A percentile compares a stretch with the other conserved stretches of the same genome.
Conservation (phyloP, 352 stramenopile genomes). For the Globisporangium cylindrosporum region DNA sequence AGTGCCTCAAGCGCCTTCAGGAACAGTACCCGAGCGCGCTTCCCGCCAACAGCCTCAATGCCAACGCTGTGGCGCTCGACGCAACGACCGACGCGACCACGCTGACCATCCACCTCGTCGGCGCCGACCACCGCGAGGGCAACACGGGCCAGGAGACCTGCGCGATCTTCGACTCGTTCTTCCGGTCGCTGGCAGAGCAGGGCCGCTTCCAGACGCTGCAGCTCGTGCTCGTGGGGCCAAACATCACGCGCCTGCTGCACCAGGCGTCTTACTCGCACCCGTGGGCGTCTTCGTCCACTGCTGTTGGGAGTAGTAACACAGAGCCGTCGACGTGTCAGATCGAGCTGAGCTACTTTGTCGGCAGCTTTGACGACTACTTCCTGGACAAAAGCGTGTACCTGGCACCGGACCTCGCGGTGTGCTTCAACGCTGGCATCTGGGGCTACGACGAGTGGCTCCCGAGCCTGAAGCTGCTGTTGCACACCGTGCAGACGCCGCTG, state of each 20-base stretch:
- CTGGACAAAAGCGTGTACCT: slow-evolving; percentile 39
- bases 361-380: slow-evolving; percentile 62
- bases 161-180: slow-evolving; percentile 52
- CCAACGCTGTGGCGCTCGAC: not conserved
- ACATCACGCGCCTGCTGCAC: slow-evolving; percentile 62
- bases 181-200: slow-evolving; percentile 33
- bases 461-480: slow-evolving; percentile 61
- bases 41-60: not conserved
- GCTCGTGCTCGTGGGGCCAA: slow-evolving; percentile 73
- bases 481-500: slow-evolving; percentile 49
- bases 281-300: not conserved
- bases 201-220: slow-evolving; percentile 33
- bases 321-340: slow-evolving; percentile 29
- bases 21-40: slow-evolving; percentile 6
- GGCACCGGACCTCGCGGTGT: slow-evolving; percentile 60
- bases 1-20: slow-evolving; percentile 31
- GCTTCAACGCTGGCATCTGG: slow-evolving; percentile 87
- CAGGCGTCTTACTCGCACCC: slow-evolving; percentile 23
- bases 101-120: slow-evolving; percentile 66
- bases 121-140: slow-evolving; percentile 76
- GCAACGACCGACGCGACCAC: not conserved
- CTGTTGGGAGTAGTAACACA: not conserved
- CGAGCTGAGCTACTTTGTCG: slow-evolving; percentile 67
- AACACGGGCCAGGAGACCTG: slow-evolving; percentile 57
- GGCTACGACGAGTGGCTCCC: slow-evolving; percentile 86